Base-by-base conservation (phyloP, 1,139 yeast species). In the Starmera stellimalicola region DNA sequence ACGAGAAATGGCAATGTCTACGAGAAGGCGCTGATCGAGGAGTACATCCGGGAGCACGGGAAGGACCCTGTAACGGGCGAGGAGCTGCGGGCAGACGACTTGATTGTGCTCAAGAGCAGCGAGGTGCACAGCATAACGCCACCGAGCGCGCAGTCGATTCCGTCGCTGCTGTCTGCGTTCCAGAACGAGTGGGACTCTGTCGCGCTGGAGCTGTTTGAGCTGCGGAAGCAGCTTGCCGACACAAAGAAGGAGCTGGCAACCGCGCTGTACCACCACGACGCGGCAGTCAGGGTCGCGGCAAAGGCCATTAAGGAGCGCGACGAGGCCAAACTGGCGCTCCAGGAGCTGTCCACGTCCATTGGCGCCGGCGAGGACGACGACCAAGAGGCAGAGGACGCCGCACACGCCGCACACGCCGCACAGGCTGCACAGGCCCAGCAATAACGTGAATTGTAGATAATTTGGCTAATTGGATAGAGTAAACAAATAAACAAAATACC, bases 171-270 rank as follows among this genome's bases (percentile, higher is more conserved):
- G 32, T 63, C 84, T 1, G 64, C 80, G 1, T 73, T 88, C 43
- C 96, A 87, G 53, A 75, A 77, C 38, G 95, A 88, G 52, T 88
- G 94, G 88, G 96, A 91, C 51, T 73, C 95, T 0, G 56, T 83
- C 38, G 85, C 93, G 25, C 60, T 88, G 36, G 97, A 91, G 51
- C 67, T 81, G 30, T 87, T 83, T 50, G 70, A 78, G 22, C 60
- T 88, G 40, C 66, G 93, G 41, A 82, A 82, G 51, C 88, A 80
- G 45, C 63, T 88, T 32, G 71, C 67, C 33, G 62, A 63, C 24
- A 69, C 91, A 3, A 68, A 81, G 40, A 74, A 80, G 47, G 93
- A 85, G 48, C 58, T 88, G 37, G 78, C 93, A 28, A 60, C 81
- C 5, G 79, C 94, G 0, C 60, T 87, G 27, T 87, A 85, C 50